Base-by-base conservation (phyloP, 1,139 yeast genomes). In the Geotrichum citri-aurantii region DNA sequence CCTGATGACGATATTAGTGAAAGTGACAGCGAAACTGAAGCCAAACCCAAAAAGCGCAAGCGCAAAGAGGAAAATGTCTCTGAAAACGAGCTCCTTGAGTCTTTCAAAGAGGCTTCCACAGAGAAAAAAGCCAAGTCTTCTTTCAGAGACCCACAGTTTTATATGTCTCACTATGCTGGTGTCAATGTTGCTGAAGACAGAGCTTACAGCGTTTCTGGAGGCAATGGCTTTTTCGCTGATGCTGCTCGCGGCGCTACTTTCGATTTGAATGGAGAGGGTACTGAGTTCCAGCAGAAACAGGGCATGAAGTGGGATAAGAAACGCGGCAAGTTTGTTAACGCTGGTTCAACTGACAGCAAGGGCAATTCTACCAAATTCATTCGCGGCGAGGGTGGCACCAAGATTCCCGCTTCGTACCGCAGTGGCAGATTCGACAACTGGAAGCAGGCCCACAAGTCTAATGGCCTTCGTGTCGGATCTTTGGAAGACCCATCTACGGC, bases 361-460 rank as follows among this genome's bases (percentile, higher is more conserved):
- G 59, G 56, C 21, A 61, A 66, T 58, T 55, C 66, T 24, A 67
- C 66, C 53, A 92, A 89, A 75, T 93, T 80, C 72, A 93, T 95
- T 67, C 86, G 91, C 64, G 96, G 98, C 64, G 99, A 95, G 72
- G 86, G 90, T 72, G 99, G 99, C 8, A 92, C 88, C 68, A 84
- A 83, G 72, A 84, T 95, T 59, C 97, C 99, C 3, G 99, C 99
- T 1, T 81, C 95, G 23, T 91, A 86, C 75, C 81, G 89, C 69
- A 86, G 96, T 3, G 99, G 99, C 58, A 84, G 91, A 66, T 93
- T 83, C 69, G 97, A 91, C 61, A 86, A 86, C 56, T 93, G 98
- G 99, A 87, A 86, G 69, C 81, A 85, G 65, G 83, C 84, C 50
- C 82, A 91, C 71, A 85, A 84, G 67, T 79, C 83, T 48, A 66